Conservation (phyloP, 1,284 basidiomycete genomes). For the Paramarasmius palmivorus region DNA sequence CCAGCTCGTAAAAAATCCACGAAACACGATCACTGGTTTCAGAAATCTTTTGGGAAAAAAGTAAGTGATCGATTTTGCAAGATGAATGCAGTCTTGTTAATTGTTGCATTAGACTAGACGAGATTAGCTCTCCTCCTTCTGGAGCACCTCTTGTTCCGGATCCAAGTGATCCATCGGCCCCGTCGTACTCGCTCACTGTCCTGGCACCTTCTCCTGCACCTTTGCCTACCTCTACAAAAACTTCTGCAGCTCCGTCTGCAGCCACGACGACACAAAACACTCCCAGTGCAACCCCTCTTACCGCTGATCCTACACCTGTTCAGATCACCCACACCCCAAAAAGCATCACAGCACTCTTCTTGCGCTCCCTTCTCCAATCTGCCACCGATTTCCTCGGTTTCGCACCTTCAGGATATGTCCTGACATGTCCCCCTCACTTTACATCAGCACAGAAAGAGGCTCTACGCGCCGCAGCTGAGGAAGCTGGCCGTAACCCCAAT, state of each 20-base stretch:
- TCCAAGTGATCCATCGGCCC: conserved; percentile 68
- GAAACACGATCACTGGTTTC: conserved; percentile 95
- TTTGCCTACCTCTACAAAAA: conserved; percentile 52
- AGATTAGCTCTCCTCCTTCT: conserved; percentile 60
- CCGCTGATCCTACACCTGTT: conserved; percentile 75
- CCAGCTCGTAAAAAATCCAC: conserved; percentile 93
- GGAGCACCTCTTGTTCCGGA: conserved; percentile 77
- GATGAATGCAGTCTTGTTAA: conserved; percentile 1
- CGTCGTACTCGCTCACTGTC: conserved; percentile 87
- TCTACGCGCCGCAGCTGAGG: conserved; percentile 73
- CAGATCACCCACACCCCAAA: conserved; percentile 45
- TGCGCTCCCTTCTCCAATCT: conserved; percentile 82
- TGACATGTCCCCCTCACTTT: conserved; percentile 83
- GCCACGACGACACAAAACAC: conserved; percentile 42
- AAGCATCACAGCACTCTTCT: conserved; percentile 78
- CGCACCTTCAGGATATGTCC: conserved; percentile 80
- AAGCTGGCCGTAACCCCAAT: conserved; percentile 55
- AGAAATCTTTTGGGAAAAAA: conserved; percentile 92
- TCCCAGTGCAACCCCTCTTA: conserved; percentile 78
- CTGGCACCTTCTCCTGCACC: conserved; percentile 73
- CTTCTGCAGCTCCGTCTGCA: conserved; percentile 68
- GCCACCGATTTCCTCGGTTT: conserved; percentile 94
- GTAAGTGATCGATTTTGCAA: conserved; percentile 39
- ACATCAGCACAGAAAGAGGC: conserved; percentile 70
- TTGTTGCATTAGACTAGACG: conserved; percentile 59